A percentile compares a stretch with the other conserved stretches of the same genome.
Conservation (phyloP, 148 eudicot genomes). For the Silene latifolia region DNA sequence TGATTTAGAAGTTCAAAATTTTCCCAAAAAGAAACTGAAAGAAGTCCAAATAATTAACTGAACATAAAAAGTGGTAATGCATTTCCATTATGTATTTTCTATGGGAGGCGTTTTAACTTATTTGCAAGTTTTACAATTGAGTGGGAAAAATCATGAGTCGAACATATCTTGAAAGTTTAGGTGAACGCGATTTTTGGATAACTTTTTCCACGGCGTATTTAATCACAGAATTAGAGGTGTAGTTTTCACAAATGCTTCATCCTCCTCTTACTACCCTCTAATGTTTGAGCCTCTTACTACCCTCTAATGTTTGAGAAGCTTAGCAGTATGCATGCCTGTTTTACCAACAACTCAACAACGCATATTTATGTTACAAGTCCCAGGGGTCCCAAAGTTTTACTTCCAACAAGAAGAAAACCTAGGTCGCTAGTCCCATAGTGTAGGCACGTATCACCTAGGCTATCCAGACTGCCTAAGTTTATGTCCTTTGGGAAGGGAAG, state of each 20-base stretch:
- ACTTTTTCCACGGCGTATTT: background rate
- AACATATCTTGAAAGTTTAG: background rate
- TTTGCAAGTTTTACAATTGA: background rate
- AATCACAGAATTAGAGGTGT: background rate
- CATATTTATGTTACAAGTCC: background rate
- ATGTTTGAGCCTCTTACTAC: background rate
- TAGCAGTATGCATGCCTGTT: background rate
- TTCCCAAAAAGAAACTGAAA: background rate
- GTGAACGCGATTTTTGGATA: background rate
- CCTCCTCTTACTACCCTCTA: background rate
- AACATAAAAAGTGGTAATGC: too few relatives aligned
- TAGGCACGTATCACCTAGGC: background rate
- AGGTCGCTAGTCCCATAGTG: background rate
- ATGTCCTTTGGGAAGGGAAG: too few relatives aligned
- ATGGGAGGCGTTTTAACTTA: background rate
- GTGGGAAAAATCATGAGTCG: background rate
- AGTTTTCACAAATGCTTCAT: background rate
- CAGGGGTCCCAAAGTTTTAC: background rate
- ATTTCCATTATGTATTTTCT: background rate
- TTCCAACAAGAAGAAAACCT: background rate
- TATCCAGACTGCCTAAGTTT: background rate
- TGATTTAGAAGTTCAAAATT: background rate
- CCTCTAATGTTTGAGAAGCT: background rate
- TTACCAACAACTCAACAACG: background rate
- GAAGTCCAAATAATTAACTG: background rate